Evolutionary conservation across 2,329 filamentous ascomycete species (phyloP), one percentile per base, ranked within the genome.

Genomic region (Fusarium staphyleae): DNA sequence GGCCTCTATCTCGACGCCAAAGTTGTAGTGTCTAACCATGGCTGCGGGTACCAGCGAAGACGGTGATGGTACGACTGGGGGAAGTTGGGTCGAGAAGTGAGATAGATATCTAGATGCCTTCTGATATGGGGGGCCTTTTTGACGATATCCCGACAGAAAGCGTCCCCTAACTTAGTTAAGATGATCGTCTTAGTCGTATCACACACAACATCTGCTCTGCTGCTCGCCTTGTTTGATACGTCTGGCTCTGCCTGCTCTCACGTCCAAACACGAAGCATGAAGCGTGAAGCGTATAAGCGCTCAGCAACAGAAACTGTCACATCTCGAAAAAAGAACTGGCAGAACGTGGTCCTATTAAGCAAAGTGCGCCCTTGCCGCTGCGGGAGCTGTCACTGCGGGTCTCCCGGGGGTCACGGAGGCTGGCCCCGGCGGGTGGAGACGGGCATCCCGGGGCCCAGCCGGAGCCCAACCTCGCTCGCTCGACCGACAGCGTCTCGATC

Each of bases 1-100:
- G 39, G 71, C 66, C 50, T 75, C 74, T 36, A 75, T 75, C 60
- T 75, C 74, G 48, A 75, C 65, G 45, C 74, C 74, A 46, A 76
- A 75, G 55, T 74, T 75, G 71, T 74, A 75, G 52, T 75, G 69
- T 44, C 63, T 65, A 36, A 67, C 63, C 66, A 70, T 72, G 50
- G 48, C 19, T 15, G 28, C 26, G 29, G 30, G 33, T 34, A 29
- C 5, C 4, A 29, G 28, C 9, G 12, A 10, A 29, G 12, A 29
- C 9, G 22, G 4, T 22, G 22, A 24, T 24, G 7, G 22, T 24
- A n/a, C n/a, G n/a, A n/a, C n/a, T n/a, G n/a, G n/a, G n/a, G 22
- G 22, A 24, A 24, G 22, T 8, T 24, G 22, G n/a, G 22, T 6
- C 9, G 22, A 24, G 22, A 24, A 9, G 22, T 24, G 22, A 24